Evolutionary conservation across 1,139 yeast species (phyloP).

Genomic region (Hansenula lynferdii): DNA sequence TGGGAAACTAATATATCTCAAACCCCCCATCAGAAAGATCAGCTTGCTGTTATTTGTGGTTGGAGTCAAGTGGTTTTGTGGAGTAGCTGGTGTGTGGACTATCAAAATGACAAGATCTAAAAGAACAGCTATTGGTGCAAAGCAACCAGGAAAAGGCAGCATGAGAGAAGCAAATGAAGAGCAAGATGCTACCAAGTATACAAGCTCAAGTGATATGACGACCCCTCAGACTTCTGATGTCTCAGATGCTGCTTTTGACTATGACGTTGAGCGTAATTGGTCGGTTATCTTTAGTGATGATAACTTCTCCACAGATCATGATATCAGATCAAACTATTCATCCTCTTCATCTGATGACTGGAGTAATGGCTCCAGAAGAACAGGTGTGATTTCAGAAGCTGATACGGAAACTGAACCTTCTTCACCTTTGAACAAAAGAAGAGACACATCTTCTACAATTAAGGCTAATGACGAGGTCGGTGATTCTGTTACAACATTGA

Average conservation of each 20-base stretch:
- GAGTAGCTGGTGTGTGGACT: no score
- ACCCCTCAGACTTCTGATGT: constrained; percentile 2
- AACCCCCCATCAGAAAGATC: background rate
- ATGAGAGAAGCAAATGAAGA: background rate
- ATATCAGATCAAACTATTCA: constrained; percentile 19
- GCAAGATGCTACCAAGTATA: no score
- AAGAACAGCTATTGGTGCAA: no score
- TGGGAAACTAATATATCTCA: no score
- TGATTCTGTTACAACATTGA: constrained; percentile 12
- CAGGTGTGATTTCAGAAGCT: constrained; percentile 13
- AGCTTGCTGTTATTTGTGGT: no score
- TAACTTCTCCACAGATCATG: constrained; percentile 20
- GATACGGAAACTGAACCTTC: constrained; percentile 11
- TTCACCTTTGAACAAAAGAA: constrained; percentile 1
- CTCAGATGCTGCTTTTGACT: constrained; percentile 11
- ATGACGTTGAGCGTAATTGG: constrained; percentile 20
- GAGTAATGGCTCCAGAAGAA: background rate
- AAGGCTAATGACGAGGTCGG: constrained; percentile 4
- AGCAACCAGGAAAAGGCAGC: no score
- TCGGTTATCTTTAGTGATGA: constrained; percentile 24
- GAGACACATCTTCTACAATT: constrained; percentile 6
- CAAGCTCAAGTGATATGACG: background rate
- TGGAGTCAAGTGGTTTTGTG: background rate
- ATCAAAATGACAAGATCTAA: no score
- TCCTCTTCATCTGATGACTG: constrained; percentile 6